phyloP scores from a whole-genome alignment of 768 basidiomycete genomes.

The Lactarius psammicola region DNA sequence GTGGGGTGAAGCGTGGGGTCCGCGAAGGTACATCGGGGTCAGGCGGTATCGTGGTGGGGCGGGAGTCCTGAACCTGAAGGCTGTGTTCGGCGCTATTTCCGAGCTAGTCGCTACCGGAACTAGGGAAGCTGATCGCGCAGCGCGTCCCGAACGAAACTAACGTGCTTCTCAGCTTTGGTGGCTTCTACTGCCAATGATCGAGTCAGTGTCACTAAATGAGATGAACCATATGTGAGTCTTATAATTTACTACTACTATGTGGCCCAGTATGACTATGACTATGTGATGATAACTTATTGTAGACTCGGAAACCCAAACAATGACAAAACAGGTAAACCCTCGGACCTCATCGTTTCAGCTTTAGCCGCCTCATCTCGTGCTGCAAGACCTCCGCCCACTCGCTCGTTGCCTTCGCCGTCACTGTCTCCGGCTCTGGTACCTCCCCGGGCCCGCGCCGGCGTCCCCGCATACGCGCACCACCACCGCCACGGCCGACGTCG shows the following conservation, averaged over 20 bases:
- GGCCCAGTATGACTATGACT: not conserved
- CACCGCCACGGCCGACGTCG: slow-evolving; percentile 35
- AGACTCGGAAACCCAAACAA: not conserved
- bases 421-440: not conserved
- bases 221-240: no score
- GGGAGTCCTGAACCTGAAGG: slow-evolving; percentile 4
- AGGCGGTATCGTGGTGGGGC: not conserved
- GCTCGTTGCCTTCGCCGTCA: not conserved
- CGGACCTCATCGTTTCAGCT: not conserved
- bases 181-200: not conserved
- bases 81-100: not conserved
- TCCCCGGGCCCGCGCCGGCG: not conserved
- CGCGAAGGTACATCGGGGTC: not conserved
- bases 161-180: not conserved
- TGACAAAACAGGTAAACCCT: not conserved
- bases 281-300: not conserved
- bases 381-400: slow-evolving; percentile 25
- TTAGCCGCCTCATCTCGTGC: slow-evolving; percentile 14
- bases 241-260: slow-evolving; percentile 1
- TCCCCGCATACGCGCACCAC: slow-evolving; percentile 29
- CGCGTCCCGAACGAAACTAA: not conserved
- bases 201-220: no score
- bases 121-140: not conserved
- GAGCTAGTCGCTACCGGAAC: not conserved
- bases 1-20: not conserved